These are phyloP conservation scores for Leptographium galeiforme DNA, from an alignment of 2,329 filamentous ascomycete species.

Conservation along the genomic window DNA sequence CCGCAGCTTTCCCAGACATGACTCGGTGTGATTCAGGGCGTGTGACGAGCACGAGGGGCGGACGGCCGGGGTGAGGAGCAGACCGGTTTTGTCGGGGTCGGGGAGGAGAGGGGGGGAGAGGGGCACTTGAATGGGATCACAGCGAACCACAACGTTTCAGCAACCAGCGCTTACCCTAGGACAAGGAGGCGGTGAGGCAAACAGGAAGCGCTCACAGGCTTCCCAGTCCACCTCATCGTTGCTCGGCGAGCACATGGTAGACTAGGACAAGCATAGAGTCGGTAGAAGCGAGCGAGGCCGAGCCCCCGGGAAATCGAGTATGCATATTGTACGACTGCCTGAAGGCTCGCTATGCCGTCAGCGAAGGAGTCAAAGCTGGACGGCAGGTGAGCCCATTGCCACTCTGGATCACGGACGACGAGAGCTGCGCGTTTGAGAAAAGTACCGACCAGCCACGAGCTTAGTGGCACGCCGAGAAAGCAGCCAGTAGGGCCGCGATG, in stretches of 20 bases:
- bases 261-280: background rate
- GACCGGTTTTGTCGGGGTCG: background rate
- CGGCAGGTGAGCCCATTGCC: no score
- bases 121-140: background rate
- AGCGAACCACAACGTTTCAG: conserved; percentile 1
- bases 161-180: background rate
- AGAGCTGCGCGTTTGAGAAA: no score
- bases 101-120: background rate
- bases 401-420: no score
- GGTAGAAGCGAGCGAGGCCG: no score
- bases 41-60: background rate
- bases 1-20: no score
- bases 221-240: background rate
- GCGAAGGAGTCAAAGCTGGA: no score
- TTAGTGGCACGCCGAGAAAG: background rate
- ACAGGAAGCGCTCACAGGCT: background rate
- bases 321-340: no score
- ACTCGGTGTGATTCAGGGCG: no score
- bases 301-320: no score
- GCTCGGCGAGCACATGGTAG: background rate
- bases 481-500: background rate
- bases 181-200: background rate
- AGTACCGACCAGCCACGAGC: background rate
- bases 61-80: background rate
- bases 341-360: no score